A percentile compares a stretch with the other conserved stretches of the same genome.
These are phyloP conservation scores for Iris pallida DNA, from an alignment of 116 monocot genomes.

Conservation along the genomic window DNA sequence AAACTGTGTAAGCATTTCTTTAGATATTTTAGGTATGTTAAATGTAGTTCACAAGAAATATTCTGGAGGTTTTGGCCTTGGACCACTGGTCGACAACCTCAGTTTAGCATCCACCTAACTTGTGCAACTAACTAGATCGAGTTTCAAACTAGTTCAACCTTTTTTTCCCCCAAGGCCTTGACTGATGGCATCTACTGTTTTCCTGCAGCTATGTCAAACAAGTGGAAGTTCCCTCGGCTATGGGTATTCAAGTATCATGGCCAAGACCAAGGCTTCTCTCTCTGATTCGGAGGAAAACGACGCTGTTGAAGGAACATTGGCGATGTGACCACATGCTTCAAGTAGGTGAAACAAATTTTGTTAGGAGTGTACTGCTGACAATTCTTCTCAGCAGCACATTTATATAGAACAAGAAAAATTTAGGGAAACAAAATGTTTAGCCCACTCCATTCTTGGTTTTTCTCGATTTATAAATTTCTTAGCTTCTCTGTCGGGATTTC, in stretches of 20 bases:
- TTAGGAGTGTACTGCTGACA: constrained; percentile 15
- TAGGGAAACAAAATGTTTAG: too few species aligned
- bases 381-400: constrained; percentile 9
- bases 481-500: too few species aligned
- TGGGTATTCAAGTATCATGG: constrained; percentile 76
- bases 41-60: too few species aligned
- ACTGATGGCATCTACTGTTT: not conserved
- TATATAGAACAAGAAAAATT: constrained; percentile 5
- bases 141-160: too few species aligned
- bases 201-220: constrained; percentile 66
- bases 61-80: too few species aligned
- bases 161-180: not conserved
- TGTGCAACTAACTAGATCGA: too few species aligned
- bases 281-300: constrained; percentile 63
- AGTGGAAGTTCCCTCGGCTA: constrained; percentile 87
- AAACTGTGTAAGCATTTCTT: too few species aligned
- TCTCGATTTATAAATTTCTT: too few species aligned
- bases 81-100: too few species aligned
- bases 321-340: constrained; percentile 18
- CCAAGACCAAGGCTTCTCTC: constrained; percentile 42
- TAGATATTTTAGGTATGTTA: too few species aligned
- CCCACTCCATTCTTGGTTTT: too few species aligned
- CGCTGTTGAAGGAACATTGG: constrained; percentile 57
- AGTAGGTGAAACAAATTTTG: constrained; percentile 10
- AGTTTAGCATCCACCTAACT: too few species aligned